phyloP scores from a whole-genome alignment of 2,329 filamentous ascomycete species.

The Zasmidium angulare region DNA sequence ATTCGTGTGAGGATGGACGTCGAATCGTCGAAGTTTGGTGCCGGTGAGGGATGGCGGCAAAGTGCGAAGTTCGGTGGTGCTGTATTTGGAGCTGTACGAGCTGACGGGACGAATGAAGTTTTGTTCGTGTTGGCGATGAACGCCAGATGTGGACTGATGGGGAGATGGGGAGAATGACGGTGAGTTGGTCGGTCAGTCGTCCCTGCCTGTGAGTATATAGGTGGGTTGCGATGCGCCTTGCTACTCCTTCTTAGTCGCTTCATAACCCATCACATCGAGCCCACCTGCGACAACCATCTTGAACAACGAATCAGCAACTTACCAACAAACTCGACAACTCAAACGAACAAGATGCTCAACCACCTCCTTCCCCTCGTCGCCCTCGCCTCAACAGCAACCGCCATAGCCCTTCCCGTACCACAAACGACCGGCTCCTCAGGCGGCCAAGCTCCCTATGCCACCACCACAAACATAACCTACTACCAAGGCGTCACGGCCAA shows the following conservation, averaged over 20 bases:
- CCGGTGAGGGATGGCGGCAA: not conserved
- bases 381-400: not conserved
- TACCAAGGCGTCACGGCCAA: slow-evolving; percentile 9
- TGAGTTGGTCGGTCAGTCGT: not conserved
- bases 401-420: not conserved
- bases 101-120: not conserved
- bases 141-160: too few species aligned
- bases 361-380: not conserved
- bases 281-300: too few species aligned
- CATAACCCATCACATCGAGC: too few species aligned
- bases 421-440: slow-evolving; percentile 1
- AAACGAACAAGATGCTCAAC: not conserved
- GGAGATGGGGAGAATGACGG: not conserved
- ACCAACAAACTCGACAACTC: not conserved
- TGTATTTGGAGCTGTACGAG: not conserved
- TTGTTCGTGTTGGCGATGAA: not conserved
- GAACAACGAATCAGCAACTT: not conserved
- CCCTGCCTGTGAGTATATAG: too few species aligned
- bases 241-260: too few species aligned
- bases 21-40: not conserved
- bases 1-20: not conserved
- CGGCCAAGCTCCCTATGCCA: not conserved
- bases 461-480: slow-evolving; percentile 14
- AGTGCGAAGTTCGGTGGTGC: not conserved
- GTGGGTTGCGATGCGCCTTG: not conserved